Evolutionary conservation across 306 rosid genomes (phyloP).

Genomic region (Oxytropis ochrocephala): DNA sequence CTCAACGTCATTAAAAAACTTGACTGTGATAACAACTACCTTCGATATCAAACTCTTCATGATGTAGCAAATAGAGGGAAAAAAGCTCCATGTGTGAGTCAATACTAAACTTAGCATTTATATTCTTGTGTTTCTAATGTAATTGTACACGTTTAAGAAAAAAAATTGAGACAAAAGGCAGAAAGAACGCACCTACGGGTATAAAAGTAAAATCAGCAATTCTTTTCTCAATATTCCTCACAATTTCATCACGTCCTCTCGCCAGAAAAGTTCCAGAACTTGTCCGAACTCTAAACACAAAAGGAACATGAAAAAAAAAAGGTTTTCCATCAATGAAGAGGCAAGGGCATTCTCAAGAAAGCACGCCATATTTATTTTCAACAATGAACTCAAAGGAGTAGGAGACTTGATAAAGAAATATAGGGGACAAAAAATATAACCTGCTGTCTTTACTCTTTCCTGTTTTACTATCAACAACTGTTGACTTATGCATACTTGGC

Average conservation of each 20-base stretch:
- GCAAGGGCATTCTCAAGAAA: background rate
- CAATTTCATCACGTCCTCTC: conserved; percentile 73
- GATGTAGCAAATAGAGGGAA: background rate
- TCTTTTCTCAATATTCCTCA: conserved; percentile 72
- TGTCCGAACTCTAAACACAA: conserved; percentile 60
- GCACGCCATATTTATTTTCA: conserved; percentile 3
- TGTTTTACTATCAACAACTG: conserved; percentile 72
- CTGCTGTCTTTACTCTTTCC: conserved; percentile 89
- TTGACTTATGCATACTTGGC: conserved; percentile 68
- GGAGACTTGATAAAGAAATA: background rate
- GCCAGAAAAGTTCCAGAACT: conserved; percentile 79
- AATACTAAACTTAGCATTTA: background rate
- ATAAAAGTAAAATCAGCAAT: conserved; percentile 79
- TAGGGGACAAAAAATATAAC: conserved; percentile 24
- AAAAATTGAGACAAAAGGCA: background rate
- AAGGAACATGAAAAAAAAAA: conserved; percentile 2
- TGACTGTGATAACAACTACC: background rate
- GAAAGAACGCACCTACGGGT: conserved; percentile 60
- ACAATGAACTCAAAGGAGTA: background rate
- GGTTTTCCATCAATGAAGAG: background rate
- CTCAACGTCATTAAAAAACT: background rate
- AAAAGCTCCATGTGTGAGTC: background rate
- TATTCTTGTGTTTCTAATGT: background rate
- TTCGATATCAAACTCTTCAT: background rate
- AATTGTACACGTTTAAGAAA: background rate